Percentiles rank a stretch among this genome's conserved stretches.
These are phyloP conservation scores for Coprinopsis cinerea DNA, from an alignment of 768 basidiomycete genomes.

Conservation along the genomic window DNA sequence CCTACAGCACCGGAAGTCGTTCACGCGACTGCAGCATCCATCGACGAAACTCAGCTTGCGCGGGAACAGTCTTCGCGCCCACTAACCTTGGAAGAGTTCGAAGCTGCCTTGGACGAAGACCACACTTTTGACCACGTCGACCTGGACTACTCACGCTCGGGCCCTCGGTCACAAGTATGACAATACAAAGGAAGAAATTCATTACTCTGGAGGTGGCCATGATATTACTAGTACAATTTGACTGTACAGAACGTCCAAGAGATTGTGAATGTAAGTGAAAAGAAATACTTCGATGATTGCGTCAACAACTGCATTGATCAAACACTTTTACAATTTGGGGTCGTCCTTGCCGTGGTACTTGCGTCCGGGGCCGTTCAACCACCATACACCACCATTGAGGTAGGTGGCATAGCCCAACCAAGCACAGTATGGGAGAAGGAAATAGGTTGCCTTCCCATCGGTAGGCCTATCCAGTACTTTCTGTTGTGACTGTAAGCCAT, in stretches of 20 bases:
- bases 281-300: background rate
- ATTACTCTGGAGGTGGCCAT: no score
- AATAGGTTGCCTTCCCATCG: constrained; percentile 42
- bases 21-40: background rate
- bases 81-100: constrained; percentile 46
- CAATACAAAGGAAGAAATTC: no score
- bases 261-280: background rate
- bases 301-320: background rate
- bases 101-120: constrained; percentile 44
- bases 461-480: constrained; percentile 45
- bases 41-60: background rate
- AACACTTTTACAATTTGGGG: background rate
- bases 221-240: no score
- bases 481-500: constrained; percentile 21
- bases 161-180: background rate
- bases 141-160: constrained; percentile 24
- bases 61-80: constrained; percentile 13
- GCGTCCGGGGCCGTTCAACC: constrained; percentile 32
- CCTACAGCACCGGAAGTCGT: background rate
- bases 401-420: constrained; percentile 66
- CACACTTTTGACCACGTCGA: constrained; percentile 40
- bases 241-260: background rate
- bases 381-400: constrained; percentile 62
- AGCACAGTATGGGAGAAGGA: constrained; percentile 58
- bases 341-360: background rate